A percentile compares a stretch with the other conserved stretches of the same genome.
Conservation (phyloP, 1,284 basidiomycete species). For the Farysia itapuensis region DNA sequence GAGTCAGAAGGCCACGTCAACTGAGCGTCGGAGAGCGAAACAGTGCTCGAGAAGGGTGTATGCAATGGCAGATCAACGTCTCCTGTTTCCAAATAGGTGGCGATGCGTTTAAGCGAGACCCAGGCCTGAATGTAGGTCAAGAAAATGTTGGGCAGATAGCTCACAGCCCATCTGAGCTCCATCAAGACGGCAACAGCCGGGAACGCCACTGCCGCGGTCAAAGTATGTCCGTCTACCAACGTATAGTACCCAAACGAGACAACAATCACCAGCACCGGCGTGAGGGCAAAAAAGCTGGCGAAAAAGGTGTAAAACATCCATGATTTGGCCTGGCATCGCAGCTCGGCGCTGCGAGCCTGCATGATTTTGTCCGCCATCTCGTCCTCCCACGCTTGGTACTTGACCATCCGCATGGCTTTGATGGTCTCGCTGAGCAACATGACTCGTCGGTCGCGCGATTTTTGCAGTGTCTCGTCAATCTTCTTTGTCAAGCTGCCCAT, state of each 20-base stretch:
- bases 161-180: slow-evolving; percentile 27
- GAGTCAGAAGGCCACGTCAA: neutral
- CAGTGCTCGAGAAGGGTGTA: neutral
- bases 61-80: slow-evolving; percentile 78
- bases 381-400: slow-evolving; percentile 42
- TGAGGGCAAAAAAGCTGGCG: slow-evolving; percentile 18
- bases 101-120: slow-evolving; percentile 76
- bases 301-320: slow-evolving; percentile 23
- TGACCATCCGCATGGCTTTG: slow-evolving; percentile 38
- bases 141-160: slow-evolving; percentile 23
- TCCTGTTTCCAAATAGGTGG: slow-evolving; percentile 68
- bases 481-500: slow-evolving; percentile 10
- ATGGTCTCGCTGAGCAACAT: slow-evolving; percentile 31
- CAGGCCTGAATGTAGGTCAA: slow-evolving; percentile 64
- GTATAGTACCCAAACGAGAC: slow-evolving; percentile 30
- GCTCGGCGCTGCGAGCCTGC: slow-evolving; percentile 8
- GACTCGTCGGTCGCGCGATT: slow-evolving; percentile 24
- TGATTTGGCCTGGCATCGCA: slow-evolving; percentile 18
- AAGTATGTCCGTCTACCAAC: slow-evolving; percentile 15
- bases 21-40: slow-evolving; percentile 13
- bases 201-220: slow-evolving; percentile 29
- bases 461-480: slow-evolving; percentile 29
- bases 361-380: slow-evolving; percentile 19
- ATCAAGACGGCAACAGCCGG: slow-evolving; percentile 28
- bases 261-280: slow-evolving; percentile 28